Evolutionary conservation across 768 basidiomycete species (phyloP).

Genomic region (Rhizopogon salebrosus): DNA sequence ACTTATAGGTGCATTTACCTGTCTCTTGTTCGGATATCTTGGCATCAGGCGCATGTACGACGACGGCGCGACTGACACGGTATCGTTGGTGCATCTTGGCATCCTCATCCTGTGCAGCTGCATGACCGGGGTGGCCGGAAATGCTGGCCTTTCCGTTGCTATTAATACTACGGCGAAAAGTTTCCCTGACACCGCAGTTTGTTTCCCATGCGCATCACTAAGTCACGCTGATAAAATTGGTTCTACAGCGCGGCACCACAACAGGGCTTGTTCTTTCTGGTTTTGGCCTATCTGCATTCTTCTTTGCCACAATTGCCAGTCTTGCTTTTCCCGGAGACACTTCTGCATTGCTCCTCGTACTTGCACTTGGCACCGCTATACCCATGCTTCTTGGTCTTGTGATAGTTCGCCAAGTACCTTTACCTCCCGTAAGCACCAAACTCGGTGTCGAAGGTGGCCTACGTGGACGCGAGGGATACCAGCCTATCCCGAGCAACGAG

Average conservation of each 20-base stretch:
- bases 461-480: constrained; percentile 13
- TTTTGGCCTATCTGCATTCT: constrained; percentile 87
- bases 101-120: constrained; percentile 59
- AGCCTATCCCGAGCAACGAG: constrained; percentile 13
- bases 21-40: constrained; percentile 66
- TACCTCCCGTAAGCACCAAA: constrained; percentile 32
- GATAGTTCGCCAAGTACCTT: constrained; percentile 64
- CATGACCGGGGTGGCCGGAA: constrained; percentile 75
- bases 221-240: neutral
- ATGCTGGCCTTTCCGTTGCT: constrained; percentile 62
- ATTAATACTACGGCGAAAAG: constrained; percentile 82
- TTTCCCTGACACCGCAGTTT: constrained; percentile 66
- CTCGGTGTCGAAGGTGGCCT: constrained; percentile 15
- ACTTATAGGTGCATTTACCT: constrained; percentile 51
- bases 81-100: constrained; percentile 39
- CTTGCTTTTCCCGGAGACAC: constrained; percentile 72
- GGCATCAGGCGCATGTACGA: constrained; percentile 70
- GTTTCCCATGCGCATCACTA: constrained; percentile 18
- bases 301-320: constrained; percentile 77
- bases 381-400: constrained; percentile 80
- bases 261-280: constrained; percentile 81
- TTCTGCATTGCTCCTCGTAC: constrained; percentile 67
- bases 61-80: constrained; percentile 33
- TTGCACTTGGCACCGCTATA: constrained; percentile 71
- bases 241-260: constrained; percentile 59